Evolutionary conservation across 768 basidiomycete genomes (phyloP).

Genomic region (Trametes villosa): DNA sequence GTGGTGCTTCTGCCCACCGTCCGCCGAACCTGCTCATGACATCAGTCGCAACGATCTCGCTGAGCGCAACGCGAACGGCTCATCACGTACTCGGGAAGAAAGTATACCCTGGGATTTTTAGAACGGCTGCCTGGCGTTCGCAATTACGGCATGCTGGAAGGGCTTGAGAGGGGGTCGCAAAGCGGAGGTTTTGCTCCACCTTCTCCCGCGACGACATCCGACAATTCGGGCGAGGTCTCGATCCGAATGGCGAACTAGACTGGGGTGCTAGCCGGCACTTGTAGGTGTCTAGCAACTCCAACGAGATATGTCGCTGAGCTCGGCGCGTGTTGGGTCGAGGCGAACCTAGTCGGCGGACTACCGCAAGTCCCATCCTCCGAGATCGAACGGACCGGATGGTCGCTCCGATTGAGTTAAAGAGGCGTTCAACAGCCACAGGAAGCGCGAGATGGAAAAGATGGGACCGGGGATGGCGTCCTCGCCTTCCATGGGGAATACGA

Average conservation of each 20-base stretch:
- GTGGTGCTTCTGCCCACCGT: background rate
- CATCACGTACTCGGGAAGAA: background rate
- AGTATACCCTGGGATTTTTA: background rate
- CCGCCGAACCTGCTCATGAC: background rate
- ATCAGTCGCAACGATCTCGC: background rate
- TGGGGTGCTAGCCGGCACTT: slow-evolving; percentile 4
- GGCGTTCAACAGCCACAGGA: slow-evolving; percentile 12
- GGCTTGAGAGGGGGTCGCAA: too few species aligned
- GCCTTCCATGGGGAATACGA: slow-evolving; percentile 8
- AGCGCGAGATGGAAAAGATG: background rate
- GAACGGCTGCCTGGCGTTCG: too few species aligned
- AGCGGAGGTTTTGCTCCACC: too few species aligned
- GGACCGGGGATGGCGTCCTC: background rate
- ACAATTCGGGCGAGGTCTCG: background rate
- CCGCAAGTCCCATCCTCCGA: background rate
- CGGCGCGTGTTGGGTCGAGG: too few species aligned
- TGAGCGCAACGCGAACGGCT: background rate
- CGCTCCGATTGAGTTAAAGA: slow-evolving; percentile 17
- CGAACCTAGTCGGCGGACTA: slow-evolving; percentile 3
- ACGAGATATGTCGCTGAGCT: background rate
- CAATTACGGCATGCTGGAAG: too few species aligned
- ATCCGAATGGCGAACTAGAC: background rate
- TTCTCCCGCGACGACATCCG: background rate
- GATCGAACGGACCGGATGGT: slow-evolving; percentile 3
- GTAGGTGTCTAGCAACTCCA: too few species aligned